Base-by-base conservation (phyloP, 441 rosid species). In the Adansonia rubrostipa region DNA sequence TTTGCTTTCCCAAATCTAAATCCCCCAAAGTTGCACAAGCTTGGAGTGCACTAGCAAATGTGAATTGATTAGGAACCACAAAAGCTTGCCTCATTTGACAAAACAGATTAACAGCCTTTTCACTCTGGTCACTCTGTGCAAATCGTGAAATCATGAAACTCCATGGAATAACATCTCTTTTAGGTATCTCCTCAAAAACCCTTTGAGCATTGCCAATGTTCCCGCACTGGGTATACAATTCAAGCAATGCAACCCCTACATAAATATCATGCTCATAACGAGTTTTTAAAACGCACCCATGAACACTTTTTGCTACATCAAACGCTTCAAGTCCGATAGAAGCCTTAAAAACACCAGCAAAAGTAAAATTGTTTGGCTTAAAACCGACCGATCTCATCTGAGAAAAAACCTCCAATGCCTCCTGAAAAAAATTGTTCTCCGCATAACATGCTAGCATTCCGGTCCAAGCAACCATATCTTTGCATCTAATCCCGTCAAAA, bases 381-480 rank as follows among this genome's bases (percentile, higher is more conserved):
- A 89, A 88, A 71, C 94, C 94, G 22, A 78, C 86, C 82, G 73
- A 76, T 73, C 92, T 90, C 99, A 91, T 93, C 54, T 62, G 78
- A 9, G 88, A 86, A 22, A 93, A 80, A 20, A 85, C 28, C 1
- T 79, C 77, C 78, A 93, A 48, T 17, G 96, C 89, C 66, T 88
- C 90, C 71, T 83, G 84, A 22, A 90, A 91, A 84, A 62, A 66
- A 56, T 81, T 84, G 82, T 94, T 94, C 81, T 93, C 97, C 4
- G 92, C 89, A 62, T 83, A 93, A 82, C 96, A 94, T 76, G 92
- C 64, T 1, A 94, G 74, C 86, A 96, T 89, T 54, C 95, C 98
- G 0, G 93, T 91, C 98, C 98, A 94, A 57, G 88, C 87, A 88
- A 94, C 94, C 89, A 89, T 81, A 76, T 92, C 99, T 82, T 91